Base-by-base conservation (phyloP, 371 early-diverging fungal species). In the Capillidium heterosporum region DNA sequence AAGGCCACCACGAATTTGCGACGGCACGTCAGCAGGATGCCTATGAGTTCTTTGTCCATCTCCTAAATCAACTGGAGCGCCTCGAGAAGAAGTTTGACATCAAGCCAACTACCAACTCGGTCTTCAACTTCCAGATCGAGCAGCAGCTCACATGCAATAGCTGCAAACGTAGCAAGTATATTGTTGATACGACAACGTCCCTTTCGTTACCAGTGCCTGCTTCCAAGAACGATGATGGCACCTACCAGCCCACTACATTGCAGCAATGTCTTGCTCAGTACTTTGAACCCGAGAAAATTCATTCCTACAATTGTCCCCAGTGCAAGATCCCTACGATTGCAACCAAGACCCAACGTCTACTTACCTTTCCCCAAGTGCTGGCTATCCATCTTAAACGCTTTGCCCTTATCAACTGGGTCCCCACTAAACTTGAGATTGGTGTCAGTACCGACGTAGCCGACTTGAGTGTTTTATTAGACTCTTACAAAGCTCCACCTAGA, bases 11-110 rank as follows among this genome's bases (percentile, higher is more conserved):
- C 11, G 98, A 95, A 63, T 97, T 97, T 58, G 78, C 86, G 2
- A 84, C 92, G 0, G 94, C 93, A 94, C 75, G 90, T 43, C 98
- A 97, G 66, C 98, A 97, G 75, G 98, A 97, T 65, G 92, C 95
- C 0, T 90, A 80, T 66, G 98, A 97, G 67, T 95, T 91, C 61
- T 77, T 91, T 59, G 85, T 83, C 61, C 81, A 84, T 56, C 60
- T 94, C 40, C 60, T 76, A 53, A 82, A 82, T 43, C 67, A 74
- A 8, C 67, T 92, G 19, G 74, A 83, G 53, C 79, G 85, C 63
- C 80, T 79, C 49, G 89, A 91, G 55, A 80, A 81, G 28, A 65
- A 69, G 1, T 63, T 59, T 59, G 63, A 69, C 21, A 2, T 59
- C 35, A 15, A 50, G 56, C 17, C 85, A 88, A 57, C 91, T 92